Evolutionary conservation across 768 basidiomycete genomes (phyloP), one percentile per base, ranked within the genome.

Genomic region (Tulasnella sp.): DNA sequence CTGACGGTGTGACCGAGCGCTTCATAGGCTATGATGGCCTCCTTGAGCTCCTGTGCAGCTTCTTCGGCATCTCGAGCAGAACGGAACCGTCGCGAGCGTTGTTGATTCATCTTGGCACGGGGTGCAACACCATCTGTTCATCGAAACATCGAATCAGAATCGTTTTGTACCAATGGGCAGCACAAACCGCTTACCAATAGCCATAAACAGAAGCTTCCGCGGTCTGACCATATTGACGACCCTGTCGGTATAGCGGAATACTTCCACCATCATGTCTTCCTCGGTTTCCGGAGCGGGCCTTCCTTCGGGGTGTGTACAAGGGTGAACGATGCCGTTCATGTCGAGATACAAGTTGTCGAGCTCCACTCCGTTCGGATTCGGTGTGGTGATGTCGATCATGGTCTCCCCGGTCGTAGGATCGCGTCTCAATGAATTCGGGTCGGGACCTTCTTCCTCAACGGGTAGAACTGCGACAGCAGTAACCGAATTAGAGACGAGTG

Each of bases 241-340:
- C 52, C 97, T 87, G 78, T 98, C 94, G 0, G 97, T 99, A 82
- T 99, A 99, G 68, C 86, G 88, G 83, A 99, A 98, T 37, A 99
- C 85, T 80, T 98, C 97, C 5, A 93, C 78, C 97, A 99, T 99
- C 97, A 99, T 99, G 67, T 97, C 95, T 78, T 95, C 93, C 79
- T 99, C 97, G 1, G 95, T 98, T 80, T 97, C 94, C 0, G 97
- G 97, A 5, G 97, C 89, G 40, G 96, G 95, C 90, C 91, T 95
- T 78, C 95, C 96, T 81, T 98, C 97, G 0, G 97, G 97, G 79
- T 99, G 97, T 0, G 97, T 99, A 86, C 97, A 98, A 0, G 97
- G 97, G 81, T 99, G 97, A 12, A 99, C 97, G 79, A 98, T 98
- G 76, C 94, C 97, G 80, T 99, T 99, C 97, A 99, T 98, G 79